These are phyloP conservation scores for Trichoderma aggressivum DNA, from an alignment of 2,329 filamentous ascomycete species.

Conservation along the genomic window DNA sequence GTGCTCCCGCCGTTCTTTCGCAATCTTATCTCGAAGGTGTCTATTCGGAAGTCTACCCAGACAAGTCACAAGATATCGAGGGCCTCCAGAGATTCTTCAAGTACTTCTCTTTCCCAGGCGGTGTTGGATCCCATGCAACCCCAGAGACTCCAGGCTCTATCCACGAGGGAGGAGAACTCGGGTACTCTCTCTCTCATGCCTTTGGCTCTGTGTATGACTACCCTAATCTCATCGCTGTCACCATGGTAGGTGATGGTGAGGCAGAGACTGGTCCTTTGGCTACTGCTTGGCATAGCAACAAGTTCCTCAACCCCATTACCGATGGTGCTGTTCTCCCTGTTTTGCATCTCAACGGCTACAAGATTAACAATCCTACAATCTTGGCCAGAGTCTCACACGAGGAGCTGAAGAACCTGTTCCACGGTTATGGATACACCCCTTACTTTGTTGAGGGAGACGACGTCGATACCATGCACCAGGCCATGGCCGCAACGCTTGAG, in stretches of 20 bases:
- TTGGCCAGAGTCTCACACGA: constrained; percentile 71
- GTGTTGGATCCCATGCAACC: constrained; percentile 73
- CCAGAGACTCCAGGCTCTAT: constrained; percentile 74
- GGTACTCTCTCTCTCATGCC: constrained; percentile 77
- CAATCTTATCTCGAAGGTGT: constrained; percentile 75
- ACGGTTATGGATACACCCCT: constrained; percentile 74
- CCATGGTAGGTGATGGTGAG: constrained; percentile 78
- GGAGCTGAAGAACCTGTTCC: constrained; percentile 66
- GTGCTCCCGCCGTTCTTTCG: constrained; percentile 71
- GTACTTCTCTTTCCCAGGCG: constrained; percentile 77
- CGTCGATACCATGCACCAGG: constrained; percentile 72
- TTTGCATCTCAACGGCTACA: constrained; percentile 78
- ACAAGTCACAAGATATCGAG: constrained; percentile 64
- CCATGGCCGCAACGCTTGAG: constrained; percentile 75
- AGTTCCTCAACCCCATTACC: constrained; percentile 75
- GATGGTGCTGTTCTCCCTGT: constrained; percentile 76
- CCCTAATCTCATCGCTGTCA: constrained; percentile 69
- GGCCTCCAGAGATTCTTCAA: constrained; percentile 77
- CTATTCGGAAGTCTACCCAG: constrained; percentile 74
- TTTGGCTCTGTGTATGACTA: constrained; percentile 75
- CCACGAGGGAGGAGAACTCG: constrained; percentile 77
- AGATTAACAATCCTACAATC: constrained; percentile 77
- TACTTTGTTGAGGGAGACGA: constrained; percentile 79
- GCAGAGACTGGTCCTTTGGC: constrained; percentile 77
- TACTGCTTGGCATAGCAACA: constrained; percentile 78